Base-by-base conservation (phyloP, 441 rosid genomes). In the Isatis lusitanica region DNA sequence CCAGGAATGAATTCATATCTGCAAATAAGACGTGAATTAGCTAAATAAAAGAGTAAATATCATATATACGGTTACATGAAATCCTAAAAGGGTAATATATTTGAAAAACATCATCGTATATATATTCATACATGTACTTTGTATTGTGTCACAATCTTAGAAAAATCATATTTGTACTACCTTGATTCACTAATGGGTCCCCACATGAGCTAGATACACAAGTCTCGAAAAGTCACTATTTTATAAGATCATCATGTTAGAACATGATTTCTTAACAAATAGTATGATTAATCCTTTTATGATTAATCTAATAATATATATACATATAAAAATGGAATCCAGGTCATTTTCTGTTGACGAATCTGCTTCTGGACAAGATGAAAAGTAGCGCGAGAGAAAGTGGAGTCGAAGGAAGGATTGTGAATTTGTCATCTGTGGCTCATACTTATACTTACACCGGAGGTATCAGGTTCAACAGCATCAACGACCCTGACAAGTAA, bases 321-420 rank as follows among this genome's bases (percentile, higher is more conserved):
- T 33, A n/a, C n/a, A 26, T 5, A 33, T 33, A 6, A 31, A 3
- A n/a, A 44, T 59, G 63, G 53, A 51, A 50, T 60, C n/a, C 86
- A 94, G 99, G 98, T 38, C 99, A 94, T 83, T 94, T 94, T 70
- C 83, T 88, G 44, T 70, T 94, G 75, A 90, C 99, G 36, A 88
- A 87, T 68, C 87, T 92, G 77, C 92, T 94, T 17, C 82, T 94
- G 3, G 96, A 87, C 12, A 89, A 85, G 63, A 92, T 92, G 98
- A 90, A 90, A 67, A 74, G 65, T 21, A 94, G 85, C 0, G 82
- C 96, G 6, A 83, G n/a, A 57, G 71, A 44, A 6, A 85, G 84
- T 10, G 93, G 97, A 6, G 71, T 83, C 17, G 86, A 94, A 71
- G 97, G 98, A 8, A 86, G 97, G 83, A 90, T 94, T 58, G 89